Evolutionary conservation across 352 stramenopile genomes (phyloP).

Genomic region (Thalassiosira livingstoniorum): DNA sequence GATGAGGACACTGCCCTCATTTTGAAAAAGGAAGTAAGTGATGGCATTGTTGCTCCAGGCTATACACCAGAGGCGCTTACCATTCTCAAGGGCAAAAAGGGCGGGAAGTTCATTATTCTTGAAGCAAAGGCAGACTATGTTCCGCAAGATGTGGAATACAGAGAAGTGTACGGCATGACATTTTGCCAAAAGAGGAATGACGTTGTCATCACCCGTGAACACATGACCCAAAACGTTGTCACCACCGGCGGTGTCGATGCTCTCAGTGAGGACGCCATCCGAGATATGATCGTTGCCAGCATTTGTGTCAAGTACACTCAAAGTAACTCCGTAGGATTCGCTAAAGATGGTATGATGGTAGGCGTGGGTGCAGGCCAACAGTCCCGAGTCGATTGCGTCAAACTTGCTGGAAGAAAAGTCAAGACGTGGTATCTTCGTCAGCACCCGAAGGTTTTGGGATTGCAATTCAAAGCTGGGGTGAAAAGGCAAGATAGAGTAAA

Average conservation of each 20-base stretch:
- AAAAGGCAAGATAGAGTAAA: slow-evolving; percentile 99
- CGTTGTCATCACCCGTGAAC: slow-evolving; percentile 92
- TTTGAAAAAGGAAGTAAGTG: slow-evolving; percentile 98
- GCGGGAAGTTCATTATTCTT: slow-evolving; percentile 98
- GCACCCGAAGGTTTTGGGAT: slow-evolving; percentile 92
- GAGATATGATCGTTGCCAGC: slow-evolving; percentile 97
- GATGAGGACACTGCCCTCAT: slow-evolving; percentile 98
- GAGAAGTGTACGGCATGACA: slow-evolving; percentile 97
- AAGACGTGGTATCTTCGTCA: slow-evolving; percentile 98
- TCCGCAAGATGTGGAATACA: slow-evolving; percentile 95
- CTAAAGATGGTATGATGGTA: slow-evolving; percentile 99
- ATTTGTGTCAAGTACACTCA: slow-evolving; percentile 99
- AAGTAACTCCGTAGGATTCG: slow-evolving; percentile 98
- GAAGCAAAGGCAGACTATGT: slow-evolving; percentile 92
- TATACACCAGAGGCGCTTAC: slow-evolving; percentile 97
- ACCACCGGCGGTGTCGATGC: slow-evolving; percentile 88
- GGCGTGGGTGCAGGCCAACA: slow-evolving; percentile 99
- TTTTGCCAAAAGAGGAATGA: slow-evolving; percentile 99
- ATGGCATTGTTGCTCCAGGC: slow-evolving; percentile 98
- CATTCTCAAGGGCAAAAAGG: slow-evolving; percentile 99
- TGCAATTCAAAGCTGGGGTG: slow-evolving; percentile 96
- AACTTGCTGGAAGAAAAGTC: slow-evolving; percentile 98
- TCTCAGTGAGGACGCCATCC: slow-evolving; percentile 92
- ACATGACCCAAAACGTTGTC: slow-evolving; percentile 90
- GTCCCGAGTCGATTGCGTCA: slow-evolving; percentile 99